These are phyloP conservation scores for Trichoderma koningii DNA, from an alignment of 2,329 filamentous ascomycete genomes.

Conservation along the genomic window DNA sequence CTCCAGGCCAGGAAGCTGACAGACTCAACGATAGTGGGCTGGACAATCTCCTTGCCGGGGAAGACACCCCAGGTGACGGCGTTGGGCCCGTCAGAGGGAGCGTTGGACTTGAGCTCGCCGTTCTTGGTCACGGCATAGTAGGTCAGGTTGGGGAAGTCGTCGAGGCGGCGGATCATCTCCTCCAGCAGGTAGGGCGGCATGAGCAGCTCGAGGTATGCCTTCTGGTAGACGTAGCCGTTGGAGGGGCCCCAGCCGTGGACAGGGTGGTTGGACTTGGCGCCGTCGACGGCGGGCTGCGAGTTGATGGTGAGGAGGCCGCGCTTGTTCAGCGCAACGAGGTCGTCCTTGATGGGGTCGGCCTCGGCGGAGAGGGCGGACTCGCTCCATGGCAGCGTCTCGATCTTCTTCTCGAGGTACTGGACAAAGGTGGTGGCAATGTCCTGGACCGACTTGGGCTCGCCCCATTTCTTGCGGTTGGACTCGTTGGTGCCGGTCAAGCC, in stretches of 20 bases:
- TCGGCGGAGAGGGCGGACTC: constrained; percentile 84
- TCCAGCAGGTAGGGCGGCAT: constrained; percentile 78
- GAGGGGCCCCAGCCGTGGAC: constrained; percentile 92
- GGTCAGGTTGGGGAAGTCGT: constrained; percentile 77
- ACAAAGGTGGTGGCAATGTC: constrained; percentile 86
- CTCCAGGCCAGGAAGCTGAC: constrained; percentile 98
- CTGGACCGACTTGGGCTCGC: constrained; percentile 74
- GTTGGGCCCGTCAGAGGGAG: constrained; percentile 83
- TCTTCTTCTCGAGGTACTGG: constrained; percentile 76
- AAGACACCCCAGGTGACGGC: constrained; percentile 99
- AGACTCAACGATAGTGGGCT: constrained; percentile 98
- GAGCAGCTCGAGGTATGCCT: constrained; percentile 91
- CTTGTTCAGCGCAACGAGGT: constrained; percentile 79
- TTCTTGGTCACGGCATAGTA: constrained; percentile 91
- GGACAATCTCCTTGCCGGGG: constrained; percentile 98
- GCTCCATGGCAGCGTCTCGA: constrained; percentile 90
- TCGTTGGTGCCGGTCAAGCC: constrained; percentile 93
- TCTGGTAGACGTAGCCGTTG: constrained; percentile 97
- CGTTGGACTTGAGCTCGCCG: constrained; percentile 81
- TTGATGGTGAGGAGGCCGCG: constrained; percentile 93
- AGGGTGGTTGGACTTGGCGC: constrained; percentile 82
- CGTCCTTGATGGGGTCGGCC: constrained; percentile 73
- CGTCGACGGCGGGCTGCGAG: constrained; percentile 92
- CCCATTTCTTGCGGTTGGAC: constrained; percentile 94
- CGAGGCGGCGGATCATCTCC: constrained; percentile 76